These are phyloP conservation scores for Poterioochromonas sp. DNA, from an alignment of 352 stramenopile genomes.

Conservation along the genomic window DNA sequence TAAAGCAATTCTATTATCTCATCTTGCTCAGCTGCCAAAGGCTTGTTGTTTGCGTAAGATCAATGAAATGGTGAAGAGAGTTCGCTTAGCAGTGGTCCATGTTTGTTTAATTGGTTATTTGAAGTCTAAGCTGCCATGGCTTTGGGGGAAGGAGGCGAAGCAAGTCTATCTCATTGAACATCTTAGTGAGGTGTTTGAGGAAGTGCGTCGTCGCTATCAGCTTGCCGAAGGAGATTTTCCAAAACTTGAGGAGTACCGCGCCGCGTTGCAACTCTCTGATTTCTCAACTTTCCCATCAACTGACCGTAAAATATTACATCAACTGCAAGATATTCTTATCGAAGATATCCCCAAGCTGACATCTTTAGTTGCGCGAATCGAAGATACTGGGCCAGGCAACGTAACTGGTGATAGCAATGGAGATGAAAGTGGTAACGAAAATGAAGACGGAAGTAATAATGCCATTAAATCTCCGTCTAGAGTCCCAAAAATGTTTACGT, in stretches of 20 bases:
- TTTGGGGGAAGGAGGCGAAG: constrained; percentile 82
- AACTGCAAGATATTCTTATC: constrained; percentile 40
- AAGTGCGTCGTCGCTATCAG: constrained; percentile 77
- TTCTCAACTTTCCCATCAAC: constrained; percentile 75
- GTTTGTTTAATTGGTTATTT: constrained; percentile 75
- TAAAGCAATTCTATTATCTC: constrained; percentile 69
- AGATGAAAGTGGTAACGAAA: too few species aligned
- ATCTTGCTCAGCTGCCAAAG: constrained; percentile 70
- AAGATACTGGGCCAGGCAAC: too few species aligned
- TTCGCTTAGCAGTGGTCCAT: constrained; percentile 79
- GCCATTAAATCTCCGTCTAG: too few species aligned
- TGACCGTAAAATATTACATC: constrained; percentile 65
- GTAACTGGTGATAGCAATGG: too few species aligned
- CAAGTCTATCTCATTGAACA: constrained; percentile 74
- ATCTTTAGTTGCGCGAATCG: too few species aligned
- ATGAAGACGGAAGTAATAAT: too few species aligned
- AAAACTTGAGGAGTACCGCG: constrained; percentile 70
- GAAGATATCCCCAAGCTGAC: constrained; percentile 75
- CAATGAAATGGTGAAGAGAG: constrained; percentile 77
- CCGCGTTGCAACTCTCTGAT: constrained; percentile 66
- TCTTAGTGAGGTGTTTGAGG: constrained; percentile 75
- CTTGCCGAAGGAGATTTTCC: constrained; percentile 83
- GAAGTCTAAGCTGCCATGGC: constrained; percentile 73
- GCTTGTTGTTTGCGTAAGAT: constrained; percentile 76
- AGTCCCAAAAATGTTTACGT: too few species aligned